These are phyloP conservation scores for Gonium pectorale DNA, from an alignment of 139 green algal genomes.

Conservation along the genomic window DNA sequence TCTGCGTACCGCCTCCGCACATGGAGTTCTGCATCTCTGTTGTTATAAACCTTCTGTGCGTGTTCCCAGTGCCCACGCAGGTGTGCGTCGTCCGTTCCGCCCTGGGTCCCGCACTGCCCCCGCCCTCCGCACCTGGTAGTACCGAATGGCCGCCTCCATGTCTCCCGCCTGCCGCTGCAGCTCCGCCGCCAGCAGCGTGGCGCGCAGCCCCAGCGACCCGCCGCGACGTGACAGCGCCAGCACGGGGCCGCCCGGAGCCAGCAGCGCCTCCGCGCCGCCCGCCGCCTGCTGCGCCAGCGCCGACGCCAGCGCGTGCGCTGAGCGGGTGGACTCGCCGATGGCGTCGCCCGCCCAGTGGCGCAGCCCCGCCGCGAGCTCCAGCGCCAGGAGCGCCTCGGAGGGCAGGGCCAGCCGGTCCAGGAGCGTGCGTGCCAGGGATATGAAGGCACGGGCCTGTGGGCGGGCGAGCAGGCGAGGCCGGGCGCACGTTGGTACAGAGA, in stretches of 20 bases:
- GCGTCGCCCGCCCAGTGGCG: constrained; percentile 18
- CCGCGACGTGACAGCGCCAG: constrained; percentile 5
- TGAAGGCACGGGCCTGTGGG: constrained; percentile 26
- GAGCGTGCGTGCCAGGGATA: constrained; percentile 13
- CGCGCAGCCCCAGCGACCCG: not conserved
- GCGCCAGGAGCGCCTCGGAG: constrained; percentile 9
- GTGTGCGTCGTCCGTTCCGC: no score
- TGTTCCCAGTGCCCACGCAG: no score
- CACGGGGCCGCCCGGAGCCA: constrained; percentile 7
- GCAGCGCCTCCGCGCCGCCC: not conserved
- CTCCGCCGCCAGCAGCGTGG: constrained; percentile 20
- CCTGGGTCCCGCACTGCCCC: no score
- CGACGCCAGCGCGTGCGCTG: not conserved
- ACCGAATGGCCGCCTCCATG: constrained; percentile 27
- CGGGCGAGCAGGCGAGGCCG: not conserved
- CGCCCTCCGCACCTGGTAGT: constrained; percentile 19
- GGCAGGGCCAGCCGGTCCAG: constrained; percentile 23
- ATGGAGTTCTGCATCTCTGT: no score
- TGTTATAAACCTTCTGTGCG: no score
- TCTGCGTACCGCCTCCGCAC: no score
- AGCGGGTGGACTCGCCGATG: not conserved
- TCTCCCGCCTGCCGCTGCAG: not conserved
- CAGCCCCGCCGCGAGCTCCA: constrained; percentile 22
- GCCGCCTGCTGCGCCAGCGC: constrained; percentile 26
- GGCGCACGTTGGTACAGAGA: not conserved